These are phyloP conservation scores for Penicillium sp. DNA, from an alignment of 2,329 filamentous ascomycete species.

Conservation along the genomic window DNA sequence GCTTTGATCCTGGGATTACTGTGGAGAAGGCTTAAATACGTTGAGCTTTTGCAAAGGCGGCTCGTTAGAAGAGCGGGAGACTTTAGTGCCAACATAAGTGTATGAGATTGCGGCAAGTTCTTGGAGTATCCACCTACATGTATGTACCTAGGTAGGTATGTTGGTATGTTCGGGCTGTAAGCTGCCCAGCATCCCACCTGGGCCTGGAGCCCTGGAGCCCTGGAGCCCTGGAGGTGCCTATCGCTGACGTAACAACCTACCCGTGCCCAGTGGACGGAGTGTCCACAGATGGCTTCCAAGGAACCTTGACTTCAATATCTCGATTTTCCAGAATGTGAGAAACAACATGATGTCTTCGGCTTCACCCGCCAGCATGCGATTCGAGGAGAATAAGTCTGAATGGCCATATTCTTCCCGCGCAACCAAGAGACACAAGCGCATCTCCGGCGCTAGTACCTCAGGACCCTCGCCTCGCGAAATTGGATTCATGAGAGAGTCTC, in stretches of 20 bases:
- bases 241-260: slow-evolving; percentile 1
- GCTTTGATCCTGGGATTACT: neutral
- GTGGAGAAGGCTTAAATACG: neutral
- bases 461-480: slow-evolving; percentile 38
- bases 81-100: neutral
- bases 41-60: neutral
- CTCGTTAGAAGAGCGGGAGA: neutral
- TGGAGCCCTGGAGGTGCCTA: too few relatives aligned
- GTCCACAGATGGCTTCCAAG: neutral
- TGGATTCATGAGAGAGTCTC: slow-evolving; percentile 52
- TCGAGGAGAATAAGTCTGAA: slow-evolving; percentile 14
- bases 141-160: too few relatives aligned
- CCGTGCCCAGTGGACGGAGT: too few relatives aligned
- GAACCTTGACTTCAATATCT: neutral
- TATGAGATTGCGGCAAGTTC: too few relatives aligned
- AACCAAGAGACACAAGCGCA: slow-evolving; percentile 28
- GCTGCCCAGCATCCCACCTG: too few relatives aligned
- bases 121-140: too few relatives aligned
- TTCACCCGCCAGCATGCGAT: slow-evolving; percentile 10
- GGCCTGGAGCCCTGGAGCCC: too few relatives aligned
- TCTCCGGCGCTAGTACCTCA: slow-evolving; percentile 10
- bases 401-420: slow-evolving; percentile 19
- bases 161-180: too few relatives aligned
- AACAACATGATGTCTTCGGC: slow-evolving; percentile 11
- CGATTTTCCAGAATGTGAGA: slow-evolving; percentile 2